Evolutionary conservation across 176 grass and related monocot genomes (phyloP), one percentile per base, ranked within the genome.

Genomic region (Carex pumila): DNA sequence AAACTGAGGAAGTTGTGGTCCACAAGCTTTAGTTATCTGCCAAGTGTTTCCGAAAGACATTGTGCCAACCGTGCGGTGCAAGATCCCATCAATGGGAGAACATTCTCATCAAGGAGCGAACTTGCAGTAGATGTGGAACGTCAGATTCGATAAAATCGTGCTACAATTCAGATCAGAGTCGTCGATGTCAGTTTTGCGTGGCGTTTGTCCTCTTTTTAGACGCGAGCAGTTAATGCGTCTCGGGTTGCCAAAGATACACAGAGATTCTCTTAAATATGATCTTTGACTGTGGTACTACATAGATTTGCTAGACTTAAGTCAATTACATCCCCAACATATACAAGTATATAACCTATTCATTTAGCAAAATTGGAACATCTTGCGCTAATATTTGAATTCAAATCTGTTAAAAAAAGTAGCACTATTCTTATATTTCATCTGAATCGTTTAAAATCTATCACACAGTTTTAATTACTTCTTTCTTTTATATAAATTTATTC

Each of bases 71-170:
- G 83, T 73, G 83, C 55, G 83, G 55, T 17, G 6, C 2, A 63
- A 52, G 36, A 57, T 85, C 57, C 17, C 69, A 77, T 85, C 84
- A 85, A 60, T 29, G 84, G 18, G 71, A 49, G 56, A 66, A 85
- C 84, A 85, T 85, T 85, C 84, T 66, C 36, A 30, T 58, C 21
- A 57, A 53, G 11, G 70, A 60, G 10, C 78, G 43, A 71, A 63
- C 12, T 66, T 37, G 65, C 65, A 84, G 34, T 84, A 71, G 58
- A 84, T 81, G 78, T 39, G 0, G 59, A 32, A 63, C 78, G 78
- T 81, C 78, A 43, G 78, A 81, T 81, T 62, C 53, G 55, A 81
- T 81, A 34, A 55, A 34, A 34, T 55, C 32, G 32, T 39, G 49
- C 78, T 37, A n/a, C 29, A 61, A n/a, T 12, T 81, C 56, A 60